Percentiles rank a stretch among this genome's conserved stretches.
Conservation (phyloP, 2,329 filamentous ascomycete genomes). For the Salinomyces thailandicus region DNA sequence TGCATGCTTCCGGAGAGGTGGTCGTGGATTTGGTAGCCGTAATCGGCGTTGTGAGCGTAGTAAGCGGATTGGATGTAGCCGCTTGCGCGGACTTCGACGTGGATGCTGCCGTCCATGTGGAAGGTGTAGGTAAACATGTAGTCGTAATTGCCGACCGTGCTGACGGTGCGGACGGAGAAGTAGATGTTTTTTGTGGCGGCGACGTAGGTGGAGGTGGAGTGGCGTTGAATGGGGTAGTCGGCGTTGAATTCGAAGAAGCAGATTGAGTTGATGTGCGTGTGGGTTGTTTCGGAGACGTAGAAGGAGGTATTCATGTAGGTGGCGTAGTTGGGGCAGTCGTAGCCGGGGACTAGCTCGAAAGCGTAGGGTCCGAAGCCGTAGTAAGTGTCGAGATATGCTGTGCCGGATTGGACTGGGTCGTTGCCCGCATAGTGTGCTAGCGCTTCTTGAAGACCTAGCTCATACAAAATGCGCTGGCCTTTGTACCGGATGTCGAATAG, state of each 20-base stretch:
- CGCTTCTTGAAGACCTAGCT: constrained; percentile 47
- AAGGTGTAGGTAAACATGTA: constrained; percentile 40
- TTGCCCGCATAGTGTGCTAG: constrained; percentile 42
- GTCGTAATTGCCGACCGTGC: constrained; percentile 41
- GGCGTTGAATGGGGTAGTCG: constrained; percentile 42
- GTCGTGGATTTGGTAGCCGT: constrained; percentile 43
- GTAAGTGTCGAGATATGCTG: constrained; percentile 38
- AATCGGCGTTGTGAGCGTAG: constrained; percentile 36
- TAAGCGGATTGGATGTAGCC: constrained; percentile 45
- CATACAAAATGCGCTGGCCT: constrained; percentile 46
- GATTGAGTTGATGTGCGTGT: constrained; percentile 40
- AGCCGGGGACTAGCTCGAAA: constrained; percentile 39
- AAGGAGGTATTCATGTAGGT: constrained; percentile 42
- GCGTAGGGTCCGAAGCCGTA: constrained; percentile 40
- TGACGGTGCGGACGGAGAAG: constrained; percentile 37
- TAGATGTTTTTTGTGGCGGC: constrained; percentile 36
- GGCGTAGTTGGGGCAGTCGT: constrained; percentile 43
- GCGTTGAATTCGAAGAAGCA: constrained; percentile 46
- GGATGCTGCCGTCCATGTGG: constrained; percentile 41
- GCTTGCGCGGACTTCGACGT: constrained; percentile 41
- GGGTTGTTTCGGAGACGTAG: constrained; percentile 34
- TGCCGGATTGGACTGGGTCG: constrained; percentile 38
- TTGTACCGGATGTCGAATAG: constrained; percentile 46
- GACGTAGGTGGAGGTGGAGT: constrained; percentile 33
- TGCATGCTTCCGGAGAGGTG: constrained; percentile 42